Percentiles rank a stretch among this genome's conserved stretches.
Evolutionary conservation across 2,329 filamentous ascomycete genomes (phyloP).

Genomic region (Stemphylium vesicarium): DNA sequence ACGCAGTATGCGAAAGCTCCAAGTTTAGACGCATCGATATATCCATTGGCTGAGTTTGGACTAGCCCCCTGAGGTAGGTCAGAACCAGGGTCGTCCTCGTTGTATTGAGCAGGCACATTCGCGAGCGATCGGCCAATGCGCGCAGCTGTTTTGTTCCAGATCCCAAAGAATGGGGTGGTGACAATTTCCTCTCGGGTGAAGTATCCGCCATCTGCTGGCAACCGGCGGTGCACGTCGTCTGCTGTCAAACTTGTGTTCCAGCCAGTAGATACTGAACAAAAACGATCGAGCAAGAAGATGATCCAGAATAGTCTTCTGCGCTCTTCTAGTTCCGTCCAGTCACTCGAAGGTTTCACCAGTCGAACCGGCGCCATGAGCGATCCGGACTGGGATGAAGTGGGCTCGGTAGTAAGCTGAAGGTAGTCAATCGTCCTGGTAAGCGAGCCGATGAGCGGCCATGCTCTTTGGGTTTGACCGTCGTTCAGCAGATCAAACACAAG

Average conservation of each 20-base stretch:
- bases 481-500: conserved; percentile 44
- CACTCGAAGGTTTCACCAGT: conserved; percentile 30
- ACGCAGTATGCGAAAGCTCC: conserved; percentile 45
- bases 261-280: conserved; percentile 41
- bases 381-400: conserved; percentile 29
- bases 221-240: conserved; percentile 41
- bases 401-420: conserved; percentile 41
- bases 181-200: conserved; percentile 45
- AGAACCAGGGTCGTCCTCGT: conserved; percentile 38
- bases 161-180: conserved; percentile 42
- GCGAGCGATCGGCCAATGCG: conserved; percentile 41
- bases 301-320: conserved; percentile 42
- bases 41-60: conserved; percentile 38
- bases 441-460: conserved; percentile 44
- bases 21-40: conserved; percentile 45
- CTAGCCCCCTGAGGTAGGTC: conserved; percentile 36
- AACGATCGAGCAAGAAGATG: conserved; percentile 43
- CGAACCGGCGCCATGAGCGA: conserved; percentile 41
- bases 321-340: conserved; percentile 44
- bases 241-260: conserved; percentile 45
- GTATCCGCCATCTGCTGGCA: conserved; percentile 44
- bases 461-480: conserved; percentile 35
- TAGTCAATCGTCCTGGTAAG: conserved; percentile 44
- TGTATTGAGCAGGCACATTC: conserved; percentile 43
- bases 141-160: conserved; percentile 46